phyloP scores from a whole-genome alignment of 1,139 yeast genomes.

The Blastobotrys persicus region DNA sequence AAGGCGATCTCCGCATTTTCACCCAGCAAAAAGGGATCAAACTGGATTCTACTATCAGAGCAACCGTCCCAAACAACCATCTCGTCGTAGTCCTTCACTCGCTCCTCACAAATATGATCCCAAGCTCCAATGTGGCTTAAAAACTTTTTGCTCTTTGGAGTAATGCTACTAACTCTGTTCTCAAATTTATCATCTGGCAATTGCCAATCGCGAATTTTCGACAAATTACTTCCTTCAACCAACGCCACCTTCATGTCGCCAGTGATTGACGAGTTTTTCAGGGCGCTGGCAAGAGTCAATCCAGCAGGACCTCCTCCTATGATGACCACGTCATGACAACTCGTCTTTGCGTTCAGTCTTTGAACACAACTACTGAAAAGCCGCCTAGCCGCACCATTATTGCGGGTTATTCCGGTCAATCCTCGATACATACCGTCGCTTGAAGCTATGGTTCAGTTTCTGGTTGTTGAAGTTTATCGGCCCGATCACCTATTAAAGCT shows the following conservation, averaged over 20 bases:
- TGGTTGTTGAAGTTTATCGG: neutral
- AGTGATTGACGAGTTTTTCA: slow-evolving; percentile 63
- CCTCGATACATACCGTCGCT: neutral
- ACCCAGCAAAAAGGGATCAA: slow-evolving; percentile 51
- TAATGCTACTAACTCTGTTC: slow-evolving; percentile 81
- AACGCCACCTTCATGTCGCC: slow-evolving; percentile 60
- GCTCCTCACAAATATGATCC: slow-evolving; percentile 61
- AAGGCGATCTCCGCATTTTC: slow-evolving; percentile 53
- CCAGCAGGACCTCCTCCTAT: slow-evolving; percentile 99
- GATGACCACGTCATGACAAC: slow-evolving; percentile 64
- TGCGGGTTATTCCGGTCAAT: neutral
- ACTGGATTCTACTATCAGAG: slow-evolving; percentile 63
- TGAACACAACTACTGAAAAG: neutral
- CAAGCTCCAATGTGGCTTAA: slow-evolving; percentile 73
- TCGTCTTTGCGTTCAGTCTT: neutral
- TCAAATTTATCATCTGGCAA: slow-evolving; percentile 62
- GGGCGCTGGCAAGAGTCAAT: slow-evolving; percentile 74
- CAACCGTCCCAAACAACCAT: slow-evolving; percentile 87
- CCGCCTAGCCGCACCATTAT: neutral
- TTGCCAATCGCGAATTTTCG: slow-evolving; percentile 49
- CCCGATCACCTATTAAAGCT: too few relatives aligned
- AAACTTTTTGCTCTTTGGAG: slow-evolving; percentile 73
- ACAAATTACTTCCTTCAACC: slow-evolving; percentile 68
- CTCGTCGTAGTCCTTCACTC: slow-evolving; percentile 77
- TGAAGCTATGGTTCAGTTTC: too few relatives aligned